A percentile compares a stretch with the other conserved stretches of the same genome.
These are phyloP conservation scores for Coccomyxa sp. DNA, from an alignment of 139 green algal species.

Conservation along the genomic window DNA sequence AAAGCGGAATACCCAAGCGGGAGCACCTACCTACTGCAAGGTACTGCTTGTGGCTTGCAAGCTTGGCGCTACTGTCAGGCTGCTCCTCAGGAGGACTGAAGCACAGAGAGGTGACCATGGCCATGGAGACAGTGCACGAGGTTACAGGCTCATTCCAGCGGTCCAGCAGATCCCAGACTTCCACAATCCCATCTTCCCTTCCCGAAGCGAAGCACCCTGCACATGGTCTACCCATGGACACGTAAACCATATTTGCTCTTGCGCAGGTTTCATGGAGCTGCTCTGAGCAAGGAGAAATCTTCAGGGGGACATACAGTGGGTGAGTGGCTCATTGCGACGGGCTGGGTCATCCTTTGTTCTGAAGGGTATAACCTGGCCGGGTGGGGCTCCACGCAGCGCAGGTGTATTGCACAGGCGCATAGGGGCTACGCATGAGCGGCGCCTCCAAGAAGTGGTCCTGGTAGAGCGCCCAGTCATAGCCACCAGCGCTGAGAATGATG, in stretches of 20 bases:
- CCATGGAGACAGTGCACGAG: constrained; percentile 34
- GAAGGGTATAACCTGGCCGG: constrained; percentile 37
- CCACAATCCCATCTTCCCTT: constrained; percentile 49
- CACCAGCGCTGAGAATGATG: constrained; percentile 69
- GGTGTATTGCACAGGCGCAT: constrained; percentile 63
- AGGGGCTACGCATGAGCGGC: constrained; percentile 59
- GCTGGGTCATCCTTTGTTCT: no score
- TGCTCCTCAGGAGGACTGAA: constrained; percentile 41
- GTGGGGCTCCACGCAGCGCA: constrained; percentile 78
- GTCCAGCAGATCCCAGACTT: constrained; percentile 81
- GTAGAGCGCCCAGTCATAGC: constrained; percentile 77
- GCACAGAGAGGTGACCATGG: constrained; percentile 49
- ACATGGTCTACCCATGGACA: neutral
- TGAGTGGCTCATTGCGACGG: no score
- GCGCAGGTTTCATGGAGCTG: neutral
- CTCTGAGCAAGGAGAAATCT: neutral
- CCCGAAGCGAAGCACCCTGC: constrained; percentile 41
- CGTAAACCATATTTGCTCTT: neutral
- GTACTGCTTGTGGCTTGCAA: constrained; percentile 38
- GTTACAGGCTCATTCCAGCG: constrained; percentile 69
- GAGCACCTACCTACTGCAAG: constrained; percentile 42
- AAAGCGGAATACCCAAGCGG: neutral
- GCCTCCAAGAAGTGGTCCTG: constrained; percentile 27
- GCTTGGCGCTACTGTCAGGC: constrained; percentile 9
- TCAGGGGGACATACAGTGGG: neutral